Evolutionary conservation across 163 green algal genomes (phyloP).

Genomic region (Coccomyxa subellipsoidea): DNA sequence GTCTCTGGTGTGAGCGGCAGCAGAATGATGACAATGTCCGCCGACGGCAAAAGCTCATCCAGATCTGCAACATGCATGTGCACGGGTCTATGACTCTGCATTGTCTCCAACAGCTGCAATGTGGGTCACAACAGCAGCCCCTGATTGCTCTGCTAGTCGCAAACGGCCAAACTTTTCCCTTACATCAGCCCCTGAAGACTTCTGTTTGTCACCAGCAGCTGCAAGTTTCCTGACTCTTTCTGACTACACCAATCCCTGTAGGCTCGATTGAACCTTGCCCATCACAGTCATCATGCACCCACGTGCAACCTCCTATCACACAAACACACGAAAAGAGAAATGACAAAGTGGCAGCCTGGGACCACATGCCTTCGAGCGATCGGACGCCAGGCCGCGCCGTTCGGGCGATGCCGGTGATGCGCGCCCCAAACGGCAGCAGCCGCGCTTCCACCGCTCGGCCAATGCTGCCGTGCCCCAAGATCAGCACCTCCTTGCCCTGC

Average conservation of each 20-base stretch:
- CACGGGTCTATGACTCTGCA: background rate
- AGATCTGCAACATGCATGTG: background rate
- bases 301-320: no score
- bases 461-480: conserved; percentile 3
- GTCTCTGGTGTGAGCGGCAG: background rate
- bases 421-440: background rate
- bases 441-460: background rate
- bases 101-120: background rate
- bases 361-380: background rate
- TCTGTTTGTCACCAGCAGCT: no score
- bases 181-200: no score
- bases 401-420: background rate
- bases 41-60: background rate
- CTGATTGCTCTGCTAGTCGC: no score
- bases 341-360: background rate
- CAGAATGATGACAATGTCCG: conserved; percentile 2
- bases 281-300: no score
- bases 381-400: background rate
- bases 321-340: no score
- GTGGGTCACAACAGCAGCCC: no score
- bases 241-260: no score
- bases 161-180: no score
- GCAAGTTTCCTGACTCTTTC: no score
- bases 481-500: background rate
- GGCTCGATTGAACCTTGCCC: no score